phyloP scores from a whole-genome alignment of 1,139 yeast species.

The Chernovozyma sophiae-reginae region DNA sequence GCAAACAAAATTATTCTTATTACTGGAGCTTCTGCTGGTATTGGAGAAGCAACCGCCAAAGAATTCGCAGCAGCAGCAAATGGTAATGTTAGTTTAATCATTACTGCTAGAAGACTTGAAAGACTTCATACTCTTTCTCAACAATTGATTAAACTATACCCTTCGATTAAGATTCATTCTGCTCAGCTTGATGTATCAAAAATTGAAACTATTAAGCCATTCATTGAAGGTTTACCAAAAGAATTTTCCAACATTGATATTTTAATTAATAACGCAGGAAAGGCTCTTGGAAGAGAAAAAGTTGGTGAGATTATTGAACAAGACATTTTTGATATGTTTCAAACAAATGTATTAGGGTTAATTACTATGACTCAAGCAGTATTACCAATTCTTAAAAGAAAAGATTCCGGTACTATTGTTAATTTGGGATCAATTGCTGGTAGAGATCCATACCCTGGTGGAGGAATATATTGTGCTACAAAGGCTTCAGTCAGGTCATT shows the following conservation, averaged over 20 bases:
- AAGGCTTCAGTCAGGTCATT: conserved; percentile 47
- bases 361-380: conserved; percentile 66
- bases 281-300: conserved; percentile 64
- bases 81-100: conserved; percentile 60
- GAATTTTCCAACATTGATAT: conserved; percentile 61
- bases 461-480: conserved; percentile 48
- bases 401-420: conserved; percentile 45
- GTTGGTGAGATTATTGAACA: conserved; percentile 54
- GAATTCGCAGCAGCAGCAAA: conserved; percentile 68
- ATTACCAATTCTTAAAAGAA: conserved; percentile 56
- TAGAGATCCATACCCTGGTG: conserved; percentile 49
- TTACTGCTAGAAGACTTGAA: conserved; percentile 68
- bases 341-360: conserved; percentile 71
- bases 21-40: conserved; percentile 42
- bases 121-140: conserved; percentile 44
- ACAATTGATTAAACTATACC: conserved; percentile 42
- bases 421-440: conserved; percentile 52
- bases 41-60: conserved; percentile 72
- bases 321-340: conserved; percentile 62
- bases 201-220: conserved; percentile 46
- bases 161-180: conserved; percentile 45
- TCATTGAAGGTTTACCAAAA: conserved; percentile 46
- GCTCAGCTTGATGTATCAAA: conserved; percentile 60
- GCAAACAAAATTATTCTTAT: conserved; percentile 35
- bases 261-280: conserved; percentile 78